These are phyloP conservation scores for Parasitella parasitica DNA, from an alignment of 371 early-diverging fungal species.

Conservation along the genomic window DNA sequence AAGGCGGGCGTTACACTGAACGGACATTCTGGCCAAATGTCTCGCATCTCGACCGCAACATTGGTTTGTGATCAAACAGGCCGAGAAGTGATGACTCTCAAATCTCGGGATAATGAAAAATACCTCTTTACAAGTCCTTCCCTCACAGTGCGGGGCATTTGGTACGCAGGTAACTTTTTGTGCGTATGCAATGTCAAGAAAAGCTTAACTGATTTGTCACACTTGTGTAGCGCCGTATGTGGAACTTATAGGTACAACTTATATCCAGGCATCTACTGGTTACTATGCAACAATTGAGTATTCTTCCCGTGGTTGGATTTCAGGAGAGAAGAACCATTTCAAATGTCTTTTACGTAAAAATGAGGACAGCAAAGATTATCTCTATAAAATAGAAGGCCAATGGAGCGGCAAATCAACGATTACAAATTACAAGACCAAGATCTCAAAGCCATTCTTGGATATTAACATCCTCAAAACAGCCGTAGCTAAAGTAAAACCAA, in stretches of 20 bases:
- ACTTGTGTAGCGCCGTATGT: conserved; percentile 57
- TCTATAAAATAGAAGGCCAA: conserved; percentile 64
- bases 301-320: conserved; percentile 74
- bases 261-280: conserved; percentile 67
- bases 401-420: conserved; percentile 65
- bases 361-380: conserved; percentile 31
- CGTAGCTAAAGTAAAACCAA: conserved; percentile 28
- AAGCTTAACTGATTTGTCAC: neutral
- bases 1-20: conserved; percentile 64
- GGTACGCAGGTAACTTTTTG: conserved; percentile 42
- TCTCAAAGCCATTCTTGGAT: conserved; percentile 56
- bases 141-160: conserved; percentile 47
- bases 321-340: conserved; percentile 78
- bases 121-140: conserved; percentile 46
- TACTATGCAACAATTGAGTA: conserved; percentile 67
- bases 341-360: conserved; percentile 51
- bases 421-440: conserved; percentile 43
- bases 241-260: conserved; percentile 70
- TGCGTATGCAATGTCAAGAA: neutral
- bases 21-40: conserved; percentile 67
- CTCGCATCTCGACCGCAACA: conserved; percentile 42
- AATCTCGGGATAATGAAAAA: conserved; percentile 29
- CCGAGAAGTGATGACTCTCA: conserved; percentile 27
- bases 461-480: conserved; percentile 38
- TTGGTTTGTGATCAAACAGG: conserved; percentile 49